Base-by-base conservation (phyloP, 2,329 filamentous ascomycete species). In the Apiospora aurea region DNA sequence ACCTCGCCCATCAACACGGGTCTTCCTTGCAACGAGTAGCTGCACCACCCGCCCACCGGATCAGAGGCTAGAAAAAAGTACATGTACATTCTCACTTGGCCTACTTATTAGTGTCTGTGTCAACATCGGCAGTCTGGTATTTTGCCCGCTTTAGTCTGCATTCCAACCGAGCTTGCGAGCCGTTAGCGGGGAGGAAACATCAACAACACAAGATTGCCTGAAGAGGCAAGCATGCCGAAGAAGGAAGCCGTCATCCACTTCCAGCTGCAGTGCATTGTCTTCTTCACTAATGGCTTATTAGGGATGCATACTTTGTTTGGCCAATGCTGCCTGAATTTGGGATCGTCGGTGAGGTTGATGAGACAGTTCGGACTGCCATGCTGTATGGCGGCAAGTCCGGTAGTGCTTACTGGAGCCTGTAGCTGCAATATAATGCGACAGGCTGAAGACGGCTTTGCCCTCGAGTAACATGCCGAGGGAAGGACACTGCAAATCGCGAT, bases 321-420 rank as follows among this genome's bases (percentile, higher is more conserved):
- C 18, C 57, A 64, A 64, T 64, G 57, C 57, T 64, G 57, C 57
- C 29, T 64, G 57, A 24, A 64, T 41, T 41, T n/a, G 57, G 18
- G 57, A 64, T 64, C 57, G 57, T 41, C 57, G 57, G 29, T 64
- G 57, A 64, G 57, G 57, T 41, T 64, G 34, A 64, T 64, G 57
- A 64, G 34, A 64, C 10, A 5, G 29, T n/a, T 41, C 57, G 57
- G 57, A 18, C 57, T 64, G 29, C 34, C n/a, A 41, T 38, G 29
- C 57, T 41, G 57, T 61, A 21, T 61, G 53, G 53, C 57, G 57
- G 57, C 57, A 64, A 41, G 57, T 64, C 57, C 57, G 34, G 29
- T 64, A 64, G 57, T 41, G 57, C 57, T 64, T 64, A 64, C 57
- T 64, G 34, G 34, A 41, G 57, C 34, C 57, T 64, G 57, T 34